Conservation (phyloP, 192 early-diverging fungal species). For the Coemansia sp. region DNA sequence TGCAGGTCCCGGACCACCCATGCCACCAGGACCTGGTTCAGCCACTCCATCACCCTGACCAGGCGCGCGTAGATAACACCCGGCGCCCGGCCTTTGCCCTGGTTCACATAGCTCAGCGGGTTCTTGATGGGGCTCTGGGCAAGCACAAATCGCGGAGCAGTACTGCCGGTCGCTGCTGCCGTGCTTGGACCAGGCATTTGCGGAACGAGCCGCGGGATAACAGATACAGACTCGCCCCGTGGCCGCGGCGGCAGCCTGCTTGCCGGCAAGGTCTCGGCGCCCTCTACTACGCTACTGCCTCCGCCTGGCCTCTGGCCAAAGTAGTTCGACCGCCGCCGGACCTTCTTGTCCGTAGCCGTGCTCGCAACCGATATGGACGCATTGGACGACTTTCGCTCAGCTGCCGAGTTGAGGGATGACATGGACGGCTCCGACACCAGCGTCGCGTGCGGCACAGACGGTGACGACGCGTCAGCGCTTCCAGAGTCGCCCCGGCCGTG, state of each 20-base stretch:
- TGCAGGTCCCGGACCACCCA: constrained; percentile 50
- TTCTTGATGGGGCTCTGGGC: constrained; percentile 44
- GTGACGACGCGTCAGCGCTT: constrained; percentile 16
- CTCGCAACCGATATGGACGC: constrained; percentile 21
- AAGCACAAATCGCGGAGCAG: constrained; percentile 26
- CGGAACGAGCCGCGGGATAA: constrained; percentile 27
- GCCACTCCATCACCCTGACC: constrained; percentile 41
- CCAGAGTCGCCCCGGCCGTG: constrained; percentile 10
- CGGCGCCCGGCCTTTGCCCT: constrained; percentile 42
- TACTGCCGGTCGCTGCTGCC: neutral
- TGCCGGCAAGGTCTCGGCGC: constrained; percentile 9
- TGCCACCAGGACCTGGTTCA: constrained; percentile 44
- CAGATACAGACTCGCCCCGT: constrained; percentile 35
- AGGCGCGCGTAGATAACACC: constrained; percentile 45
- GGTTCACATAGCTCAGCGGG: constrained; percentile 35
- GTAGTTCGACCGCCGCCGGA: constrained; percentile 43
- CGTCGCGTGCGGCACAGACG: constrained; percentile 18
- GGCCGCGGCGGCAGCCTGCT: constrained; percentile 11
- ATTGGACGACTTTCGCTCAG: constrained; percentile 38
- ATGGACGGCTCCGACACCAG: constrained; percentile 28
- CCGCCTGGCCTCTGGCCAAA: constrained; percentile 42
- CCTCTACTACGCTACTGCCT: constrained; percentile 2
- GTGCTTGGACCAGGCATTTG: neutral
- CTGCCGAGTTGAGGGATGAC: constrained; percentile 21
- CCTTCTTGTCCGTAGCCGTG: constrained; percentile 28